Base-by-base conservation (phyloP, 768 basidiomycete species). In the Dioszegia hungarica region DNA sequence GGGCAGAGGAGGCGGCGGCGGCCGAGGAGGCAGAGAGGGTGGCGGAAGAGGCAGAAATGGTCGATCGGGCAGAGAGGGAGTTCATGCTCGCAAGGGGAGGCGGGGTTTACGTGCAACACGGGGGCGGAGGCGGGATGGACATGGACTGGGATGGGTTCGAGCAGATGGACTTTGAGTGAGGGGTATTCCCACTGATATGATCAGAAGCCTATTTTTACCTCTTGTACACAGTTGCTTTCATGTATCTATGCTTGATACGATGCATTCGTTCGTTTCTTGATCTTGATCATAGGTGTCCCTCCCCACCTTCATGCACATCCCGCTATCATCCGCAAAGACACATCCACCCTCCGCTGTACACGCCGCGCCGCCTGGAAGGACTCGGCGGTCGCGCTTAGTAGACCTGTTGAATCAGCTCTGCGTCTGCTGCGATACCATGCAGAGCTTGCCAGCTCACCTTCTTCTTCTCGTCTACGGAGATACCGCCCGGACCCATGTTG, bases 381-480 rank as follows among this genome's bases (percentile, higher is more conserved):
- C n/a, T n/a, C n/a, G n/a, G n/a, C n/a, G n/a, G 31, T 6, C 14
- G 14, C 8, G 14, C 25, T 20, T 54, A 54, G 52, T 54, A 54
- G 4, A 54, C 52, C 52, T 54, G 29, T 22, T 27, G 11, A 28
- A 4, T 43, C 28, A 41, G 39, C 25, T 31, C 20, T 29, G 20
- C 29, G n/a, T 24, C 3, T 22, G 3, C 41, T 22, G 5, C 27
- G 9, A 3, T 31, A 9, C 8, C 3, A 46, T 20, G 9, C 20
- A 10, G 15, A 25, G 38, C 20, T 15, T 19, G 36, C 17, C 12
- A 44, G 48, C 65, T 56, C 12, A 86, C 90, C 83, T 98, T 98
- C 82, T 99, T 99, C 83, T 97, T 97, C 82, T 97, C 93, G 78
- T 98, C 95, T 60, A 98, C 89, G 3, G 93, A 97, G 60, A 98